Evolutionary conservation across 2,329 filamentous ascomycete species (phyloP).

Genomic region (Metarhizium humberi): DNA sequence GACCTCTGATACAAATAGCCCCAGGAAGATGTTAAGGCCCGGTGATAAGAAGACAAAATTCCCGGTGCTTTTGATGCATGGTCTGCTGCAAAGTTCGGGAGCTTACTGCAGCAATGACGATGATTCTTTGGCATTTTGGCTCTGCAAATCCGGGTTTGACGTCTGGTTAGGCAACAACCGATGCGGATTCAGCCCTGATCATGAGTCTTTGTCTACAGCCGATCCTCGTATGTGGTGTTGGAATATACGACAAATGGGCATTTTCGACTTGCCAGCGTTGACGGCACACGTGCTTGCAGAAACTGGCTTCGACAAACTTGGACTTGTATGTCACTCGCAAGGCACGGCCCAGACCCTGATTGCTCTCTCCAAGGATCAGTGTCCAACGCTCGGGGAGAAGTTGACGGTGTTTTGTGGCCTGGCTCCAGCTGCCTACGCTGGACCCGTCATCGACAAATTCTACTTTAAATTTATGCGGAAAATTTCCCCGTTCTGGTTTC

Average conservation of each 20-base stretch:
- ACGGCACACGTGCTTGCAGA: constrained; percentile 70
- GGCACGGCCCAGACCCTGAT: constrained; percentile 85
- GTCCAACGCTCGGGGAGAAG: constrained; percentile 72
- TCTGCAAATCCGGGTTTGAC: constrained; percentile 87
- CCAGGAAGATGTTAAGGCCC: constrained; percentile 29
- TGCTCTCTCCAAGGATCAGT: constrained; percentile 80
- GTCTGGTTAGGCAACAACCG: constrained; percentile 95
- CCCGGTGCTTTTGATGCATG: constrained; percentile 80
- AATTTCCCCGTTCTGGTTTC: constrained; percentile 67
- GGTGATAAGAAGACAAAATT: constrained; percentile 50
- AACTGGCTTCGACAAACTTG: constrained; percentile 76
- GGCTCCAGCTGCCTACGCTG: constrained; percentile 84
- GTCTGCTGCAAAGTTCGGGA: constrained; percentile 77
- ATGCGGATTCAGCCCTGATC: constrained; percentile 73
- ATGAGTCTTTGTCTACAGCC: constrained; percentile 56
- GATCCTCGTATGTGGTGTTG: constrained; percentile 95
- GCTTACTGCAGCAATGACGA: constrained; percentile 89
- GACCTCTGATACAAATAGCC: constrained; percentile 14
- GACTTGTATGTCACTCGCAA: constrained; percentile 79
- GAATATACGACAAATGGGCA: constrained; percentile 92
- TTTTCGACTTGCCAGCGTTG: constrained; percentile 76
- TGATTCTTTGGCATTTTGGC: constrained; percentile 79
- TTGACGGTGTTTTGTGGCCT: constrained; percentile 86
- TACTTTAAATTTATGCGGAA: constrained; percentile 88
- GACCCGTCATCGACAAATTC: constrained; percentile 73